These are phyloP conservation scores for Candida montana DNA, from an alignment of 805 yeast genomes.

Conservation along the genomic window DNA sequence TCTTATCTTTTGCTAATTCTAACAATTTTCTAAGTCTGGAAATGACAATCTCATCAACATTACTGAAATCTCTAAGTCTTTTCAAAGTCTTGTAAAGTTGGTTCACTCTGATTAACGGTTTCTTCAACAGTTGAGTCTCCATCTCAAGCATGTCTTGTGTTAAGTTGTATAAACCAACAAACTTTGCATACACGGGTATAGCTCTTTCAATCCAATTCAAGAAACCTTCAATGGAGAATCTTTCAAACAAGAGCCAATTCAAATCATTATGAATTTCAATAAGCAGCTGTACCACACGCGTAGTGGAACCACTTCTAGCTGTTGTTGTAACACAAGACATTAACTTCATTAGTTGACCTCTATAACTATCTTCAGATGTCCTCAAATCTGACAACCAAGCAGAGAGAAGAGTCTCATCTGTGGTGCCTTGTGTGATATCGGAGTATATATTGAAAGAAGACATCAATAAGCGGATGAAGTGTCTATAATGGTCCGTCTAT, in stretches of 20 bases:
- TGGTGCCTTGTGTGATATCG: neutral
- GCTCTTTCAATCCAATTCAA: conserved; percentile 5
- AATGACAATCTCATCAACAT: neutral
- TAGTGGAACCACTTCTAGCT: neutral
- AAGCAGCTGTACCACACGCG: neutral
- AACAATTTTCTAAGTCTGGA: neutral
- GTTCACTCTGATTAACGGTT: conserved; percentile 10
- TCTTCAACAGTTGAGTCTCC: conserved; percentile 7
- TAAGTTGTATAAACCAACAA: conserved; percentile 6
- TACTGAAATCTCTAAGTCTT: neutral
- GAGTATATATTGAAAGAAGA: conserved; percentile 4
- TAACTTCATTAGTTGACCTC: conserved; percentile 4
- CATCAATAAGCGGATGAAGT: neutral
- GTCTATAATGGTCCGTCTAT: neutral
- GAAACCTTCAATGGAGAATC: conserved; percentile 3
- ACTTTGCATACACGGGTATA: conserved; percentile 6
- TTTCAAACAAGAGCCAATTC: conserved; percentile 1
- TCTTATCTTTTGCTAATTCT: conserved; percentile 15
- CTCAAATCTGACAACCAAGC: conserved; percentile 4
- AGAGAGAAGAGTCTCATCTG: neutral
- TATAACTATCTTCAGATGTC: conserved; percentile 1
- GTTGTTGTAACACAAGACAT: conserved; percentile 1
- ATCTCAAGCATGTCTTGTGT: conserved; percentile 8
- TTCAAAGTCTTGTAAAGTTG: conserved; percentile 4
- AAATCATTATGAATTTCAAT: conserved; percentile 8